These are phyloP conservation scores for Fusarium pseudocircinatum DNA, from an alignment of 2,329 filamentous ascomycete species.

Conservation along the genomic window DNA sequence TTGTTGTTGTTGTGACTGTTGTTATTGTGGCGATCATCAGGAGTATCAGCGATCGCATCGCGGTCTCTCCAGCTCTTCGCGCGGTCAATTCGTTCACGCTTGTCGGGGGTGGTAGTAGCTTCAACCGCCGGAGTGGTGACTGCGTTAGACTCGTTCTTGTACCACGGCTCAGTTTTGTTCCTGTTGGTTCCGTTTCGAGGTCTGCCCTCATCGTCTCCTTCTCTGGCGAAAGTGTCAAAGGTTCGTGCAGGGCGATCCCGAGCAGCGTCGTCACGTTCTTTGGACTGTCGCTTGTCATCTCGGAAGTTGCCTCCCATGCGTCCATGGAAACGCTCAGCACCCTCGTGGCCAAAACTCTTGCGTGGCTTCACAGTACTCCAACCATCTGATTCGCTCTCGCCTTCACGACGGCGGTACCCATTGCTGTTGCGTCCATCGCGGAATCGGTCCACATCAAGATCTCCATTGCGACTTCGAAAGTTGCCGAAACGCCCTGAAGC, in stretches of 20 bases:
- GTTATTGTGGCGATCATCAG: slow-evolving; percentile 65
- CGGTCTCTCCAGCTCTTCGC: slow-evolving; percentile 71
- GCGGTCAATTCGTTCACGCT: slow-evolving; percentile 66
- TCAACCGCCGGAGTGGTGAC: slow-evolving; percentile 33
- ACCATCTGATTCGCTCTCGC: slow-evolving; percentile 72
- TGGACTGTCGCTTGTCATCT: slow-evolving; percentile 55
- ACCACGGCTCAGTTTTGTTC: slow-evolving; percentile 79
- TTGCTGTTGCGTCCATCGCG: slow-evolving; percentile 60
- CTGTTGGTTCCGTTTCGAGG: slow-evolving; percentile 73
- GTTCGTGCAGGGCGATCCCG: slow-evolving; percentile 58
- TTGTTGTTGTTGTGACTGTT: slow-evolving; percentile 49
- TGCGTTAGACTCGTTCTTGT: slow-evolving; percentile 63
- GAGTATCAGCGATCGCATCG: slow-evolving; percentile 52
- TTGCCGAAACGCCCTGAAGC: slow-evolving; percentile 67
- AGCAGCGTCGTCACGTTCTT: slow-evolving; percentile 64
- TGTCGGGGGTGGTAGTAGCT: slow-evolving; percentile 47
- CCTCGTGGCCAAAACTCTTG: slow-evolving; percentile 77
- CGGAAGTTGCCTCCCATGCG: slow-evolving; percentile 65
- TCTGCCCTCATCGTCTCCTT: slow-evolving; percentile 62
- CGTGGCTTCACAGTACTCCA: slow-evolving; percentile 80
- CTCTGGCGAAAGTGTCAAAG: slow-evolving; percentile 61
- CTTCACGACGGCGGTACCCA: slow-evolving; percentile 63
- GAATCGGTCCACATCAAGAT: slow-evolving; percentile 61
- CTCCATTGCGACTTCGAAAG: slow-evolving; percentile 61
- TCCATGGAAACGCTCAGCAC: slow-evolving; percentile 75